Base-by-base conservation (phyloP, 2,329 filamentous ascomycete genomes). In the Aureobasidium pullulans region DNA sequence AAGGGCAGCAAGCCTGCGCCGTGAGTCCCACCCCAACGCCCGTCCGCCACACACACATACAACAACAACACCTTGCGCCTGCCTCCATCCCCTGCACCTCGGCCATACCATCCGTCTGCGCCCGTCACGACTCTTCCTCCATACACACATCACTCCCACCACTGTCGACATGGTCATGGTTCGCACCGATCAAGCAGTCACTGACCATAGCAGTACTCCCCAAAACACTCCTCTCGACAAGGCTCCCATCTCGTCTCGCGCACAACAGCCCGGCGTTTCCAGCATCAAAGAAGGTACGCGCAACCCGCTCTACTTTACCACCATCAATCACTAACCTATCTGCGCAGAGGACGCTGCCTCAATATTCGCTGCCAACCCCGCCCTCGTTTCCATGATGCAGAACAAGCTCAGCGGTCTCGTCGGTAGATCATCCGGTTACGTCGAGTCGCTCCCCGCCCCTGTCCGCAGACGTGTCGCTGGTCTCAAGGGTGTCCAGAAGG, bases 401-500 rank as follows among this genome's bases (percentile, higher is more conserved):
- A 92, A 91, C 69, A 94, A 94, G 75, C 88, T 99, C 68, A 90
- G 91, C 65, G 87, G 87, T 66, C 88, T 99, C 62, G 90, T 99
- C 70, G 94, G 94, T 70, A 87, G 89, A 67, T 96, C 95, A 56
- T 99, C 94, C 60, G 94, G 94, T 69, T 99, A 99, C 77, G 90
- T 99, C 75, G 94, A 99, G 82, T 96, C 90, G 28, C 87, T 99
- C 16, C 94, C 94, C 62, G 81, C 86, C 60, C 84, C 88, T 62
- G 92, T 99, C 69, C 91, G 92, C 75, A 90, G 89, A 73, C 92
- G 94, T 72, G 93, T 99, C 65, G 87, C 92, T 63, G 95, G 94
- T 67, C 83, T 99, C 64, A 96, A 97, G 81, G 95, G 93, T 67
- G 91, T 99, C 68, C 94, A 99, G 79, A 96, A 96, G 78, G 92